Evolutionary conservation across 305 asterid species (phyloP).

Genomic region (Solanum hybrid): DNA sequence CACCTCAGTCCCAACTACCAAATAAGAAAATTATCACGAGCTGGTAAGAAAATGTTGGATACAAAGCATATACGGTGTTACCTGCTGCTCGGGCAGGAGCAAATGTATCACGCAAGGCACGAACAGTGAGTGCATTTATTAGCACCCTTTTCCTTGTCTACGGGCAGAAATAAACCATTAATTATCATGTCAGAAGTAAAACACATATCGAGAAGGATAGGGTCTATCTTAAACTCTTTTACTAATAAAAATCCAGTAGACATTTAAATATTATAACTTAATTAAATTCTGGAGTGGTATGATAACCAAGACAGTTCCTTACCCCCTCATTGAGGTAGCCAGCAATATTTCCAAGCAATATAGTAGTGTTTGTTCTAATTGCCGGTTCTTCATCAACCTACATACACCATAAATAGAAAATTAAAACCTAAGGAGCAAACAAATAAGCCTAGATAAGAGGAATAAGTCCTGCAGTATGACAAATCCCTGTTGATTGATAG

Average conservation of each 20-base stretch:
- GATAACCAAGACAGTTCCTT: slow-evolving; percentile 13
- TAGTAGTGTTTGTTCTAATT: slow-evolving; percentile 95
- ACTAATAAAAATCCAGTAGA: background rate
- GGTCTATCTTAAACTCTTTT: background rate
- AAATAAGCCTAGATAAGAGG: background rate
- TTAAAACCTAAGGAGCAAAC: slow-evolving; percentile 1
- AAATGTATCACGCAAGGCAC: slow-evolving; percentile 95
- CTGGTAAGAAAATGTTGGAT: background rate
- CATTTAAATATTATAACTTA: background rate
- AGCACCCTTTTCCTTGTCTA: slow-evolving; percentile 97
- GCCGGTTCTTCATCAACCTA: slow-evolving; percentile 99
- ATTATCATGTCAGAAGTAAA: slow-evolving; percentile 3
- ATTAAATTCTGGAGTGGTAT: background rate
- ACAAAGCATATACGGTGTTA: slow-evolving; percentile 15
- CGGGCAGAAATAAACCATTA: slow-evolving; percentile 17
- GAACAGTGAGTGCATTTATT: slow-evolving; percentile 91
- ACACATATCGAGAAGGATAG: background rate
- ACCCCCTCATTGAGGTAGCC: slow-evolving; percentile 97
- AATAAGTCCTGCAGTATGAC: background rate
- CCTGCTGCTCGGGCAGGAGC: slow-evolving; percentile 99
- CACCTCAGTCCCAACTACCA: background rate
- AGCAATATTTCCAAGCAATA: slow-evolving; percentile 95
- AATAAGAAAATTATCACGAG: background rate
- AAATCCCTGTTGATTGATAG: slow-evolving; percentile 82
- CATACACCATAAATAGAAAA: slow-evolving; percentile 13